Base-by-base conservation (phyloP, 257 asterid genomes). In the Gardenia jasminoides region DNA sequence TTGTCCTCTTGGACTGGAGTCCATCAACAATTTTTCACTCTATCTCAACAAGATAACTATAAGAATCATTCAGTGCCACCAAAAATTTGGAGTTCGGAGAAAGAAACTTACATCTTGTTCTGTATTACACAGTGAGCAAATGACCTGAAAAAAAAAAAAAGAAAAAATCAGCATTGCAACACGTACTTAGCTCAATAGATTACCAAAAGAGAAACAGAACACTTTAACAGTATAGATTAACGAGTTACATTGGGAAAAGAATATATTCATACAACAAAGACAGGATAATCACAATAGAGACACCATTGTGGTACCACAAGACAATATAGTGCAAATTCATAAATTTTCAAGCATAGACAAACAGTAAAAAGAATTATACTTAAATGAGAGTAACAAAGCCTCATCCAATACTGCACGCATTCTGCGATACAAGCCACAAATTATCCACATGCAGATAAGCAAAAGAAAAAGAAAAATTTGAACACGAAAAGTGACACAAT, bases 51-150 rank as follows among this genome's bases (percentile, higher is more conserved):
- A 1, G 69, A 46, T 26, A 64, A 30, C 33, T 26, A 71, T 19
- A 15, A 12, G 6, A 43, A 75, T 15, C 13, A 17, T 54, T 54
- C n/a, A 43, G 4, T 31, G 75, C 2, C 31, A 33, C 44, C 31
- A 28, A 11, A 67, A 20, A 17, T 46, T n/a, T 19, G 36, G 54
- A 33, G 19, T 65, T 56, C 11, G 79, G 19, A 48, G 68, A 26
- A 66, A 75, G 74, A 74, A 58, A 75, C 92, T 87, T 84, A 90
- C 95, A 82, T 89, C 90, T 82, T 90, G 95, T 82, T 89, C 93
- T 15, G 88, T 84, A 78, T 61, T 62, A 54, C 95, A 90, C 69
- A 86, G 20, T 7, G 95, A 89, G 50, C 95, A 90, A 64, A 90
- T 81, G 61, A 90, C 84, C 95, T 90, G 89, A 80, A 69, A 82